Conservation (phyloP, 176 grass and related monocot species). For the Cocos nucifera region DNA sequence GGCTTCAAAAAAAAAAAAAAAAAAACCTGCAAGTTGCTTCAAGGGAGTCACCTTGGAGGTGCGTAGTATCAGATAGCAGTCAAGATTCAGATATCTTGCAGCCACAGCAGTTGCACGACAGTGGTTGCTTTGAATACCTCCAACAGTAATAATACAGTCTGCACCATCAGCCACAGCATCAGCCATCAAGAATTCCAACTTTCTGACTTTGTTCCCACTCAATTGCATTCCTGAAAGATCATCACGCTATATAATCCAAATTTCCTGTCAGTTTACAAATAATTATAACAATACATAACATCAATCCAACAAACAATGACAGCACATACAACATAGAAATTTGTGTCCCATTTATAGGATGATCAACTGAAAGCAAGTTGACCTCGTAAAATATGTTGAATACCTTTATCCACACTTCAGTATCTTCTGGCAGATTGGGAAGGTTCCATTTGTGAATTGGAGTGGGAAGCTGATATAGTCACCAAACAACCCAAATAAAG, state of each 20-base stretch:
- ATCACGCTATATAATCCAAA: slow-evolving; percentile 42
- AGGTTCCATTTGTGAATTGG: slow-evolving; percentile 98
- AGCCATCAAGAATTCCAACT: slow-evolving; percentile 84
- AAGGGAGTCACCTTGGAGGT: slow-evolving; percentile 57
- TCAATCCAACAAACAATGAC: not conserved
- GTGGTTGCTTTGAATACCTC: slow-evolving; percentile 94
- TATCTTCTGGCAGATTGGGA: slow-evolving; percentile 67
- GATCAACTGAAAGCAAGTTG: too few relatives aligned
- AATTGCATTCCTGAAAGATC: slow-evolving; percentile 95
- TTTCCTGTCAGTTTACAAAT: slow-evolving; percentile 13
- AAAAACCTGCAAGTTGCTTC: too few relatives aligned
- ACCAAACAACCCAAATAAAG: slow-evolving; percentile 4
- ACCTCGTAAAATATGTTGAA: too few relatives aligned
- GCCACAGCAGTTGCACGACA: slow-evolving; percentile 83
- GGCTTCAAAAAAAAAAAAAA: too few relatives aligned
- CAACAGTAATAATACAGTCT: slow-evolving; percentile 73
- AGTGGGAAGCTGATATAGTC: slow-evolving; percentile 54
- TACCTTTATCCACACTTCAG: slow-evolving; percentile 99
- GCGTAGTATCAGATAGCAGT: slow-evolving; percentile 82
- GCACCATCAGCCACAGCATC: slow-evolving; percentile 51
- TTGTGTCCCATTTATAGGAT: too few relatives aligned
- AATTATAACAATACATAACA: too few relatives aligned
- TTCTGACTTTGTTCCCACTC: slow-evolving; percentile 93
- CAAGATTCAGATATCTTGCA: slow-evolving; percentile 83
- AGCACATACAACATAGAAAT: not conserved